Conservation (phyloP, 2,329 filamentous ascomycete genomes). For the Phyllachora maydis region DNA sequence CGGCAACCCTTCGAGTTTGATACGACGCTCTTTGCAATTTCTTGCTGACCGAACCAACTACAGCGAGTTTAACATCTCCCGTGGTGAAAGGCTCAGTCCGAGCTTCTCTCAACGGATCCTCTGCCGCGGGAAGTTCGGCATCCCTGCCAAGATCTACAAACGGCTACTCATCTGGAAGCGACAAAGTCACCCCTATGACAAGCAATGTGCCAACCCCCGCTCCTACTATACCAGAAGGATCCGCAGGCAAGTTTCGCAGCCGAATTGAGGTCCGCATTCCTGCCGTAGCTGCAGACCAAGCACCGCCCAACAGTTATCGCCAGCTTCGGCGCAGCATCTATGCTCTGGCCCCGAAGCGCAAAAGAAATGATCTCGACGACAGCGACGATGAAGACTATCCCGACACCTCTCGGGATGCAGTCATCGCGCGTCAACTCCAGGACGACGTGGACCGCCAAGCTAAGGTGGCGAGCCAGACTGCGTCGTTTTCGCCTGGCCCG, state of each 20-base stretch:
- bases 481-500: too few species aligned
- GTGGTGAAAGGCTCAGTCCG: too few species aligned
- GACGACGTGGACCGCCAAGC: constrained; percentile 16
- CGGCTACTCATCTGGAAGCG: constrained; percentile 13
- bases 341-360: constrained; percentile 21
- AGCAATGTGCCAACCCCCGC: constrained; percentile 18
- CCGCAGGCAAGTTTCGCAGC: too few species aligned
- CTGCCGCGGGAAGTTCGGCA: too few species aligned
- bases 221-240: constrained; percentile 8
- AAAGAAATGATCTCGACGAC: constrained; percentile 21
- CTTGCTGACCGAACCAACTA: too few species aligned
- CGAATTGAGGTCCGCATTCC: constrained; percentile 15
- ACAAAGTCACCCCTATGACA: constrained; percentile 20
- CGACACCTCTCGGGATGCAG: constrained; percentile 19
- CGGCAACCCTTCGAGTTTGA: too few species aligned
- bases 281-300: constrained; percentile 5
- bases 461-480: too few species aligned
- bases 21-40: too few species aligned
- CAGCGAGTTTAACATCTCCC: too few species aligned
- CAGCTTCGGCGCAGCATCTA: constrained; percentile 26
- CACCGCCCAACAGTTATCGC: constrained; percentile 19
- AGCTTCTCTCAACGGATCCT: too few species aligned
- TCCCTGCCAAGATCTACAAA: too few species aligned
- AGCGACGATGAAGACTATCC: constrained; percentile 18
- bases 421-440: constrained; percentile 35